Percentiles rank a stretch among this genome's conserved stretches.
phyloP scores from a whole-genome alignment of 1,284 basidiomycete species.

The Ustilago cynodontis region DNA sequence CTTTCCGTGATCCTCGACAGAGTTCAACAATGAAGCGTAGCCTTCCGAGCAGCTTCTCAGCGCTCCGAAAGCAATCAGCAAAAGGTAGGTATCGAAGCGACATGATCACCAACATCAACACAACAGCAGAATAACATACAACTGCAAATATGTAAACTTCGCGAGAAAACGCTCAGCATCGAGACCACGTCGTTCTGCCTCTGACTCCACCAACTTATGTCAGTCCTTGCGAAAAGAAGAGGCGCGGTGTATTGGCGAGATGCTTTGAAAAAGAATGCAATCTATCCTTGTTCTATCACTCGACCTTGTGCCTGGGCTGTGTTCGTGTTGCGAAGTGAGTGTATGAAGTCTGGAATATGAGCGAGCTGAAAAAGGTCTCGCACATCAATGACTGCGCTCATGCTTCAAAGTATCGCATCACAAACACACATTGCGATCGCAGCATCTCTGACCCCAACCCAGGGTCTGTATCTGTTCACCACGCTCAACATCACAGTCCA shows the following conservation, averaged over 20 bases:
- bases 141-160: background rate
- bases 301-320: too few relatives aligned
- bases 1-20: background rate
- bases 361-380: too few relatives aligned
- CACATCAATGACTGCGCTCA: too few relatives aligned
- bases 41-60: background rate
- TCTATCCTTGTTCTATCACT: background rate
- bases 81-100: constrained; percentile 15
- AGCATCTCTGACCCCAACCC: too few relatives aligned
- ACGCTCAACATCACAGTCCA: too few relatives aligned
- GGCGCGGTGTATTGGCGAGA: constrained; percentile 1
- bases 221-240: background rate
- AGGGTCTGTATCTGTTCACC: too few relatives aligned
- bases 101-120: too few relatives aligned
- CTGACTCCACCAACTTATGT: background rate
- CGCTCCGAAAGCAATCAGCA: background rate
- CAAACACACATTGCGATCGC: too few relatives aligned
- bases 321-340: background rate
- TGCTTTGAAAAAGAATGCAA: background rate
- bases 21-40: background rate
- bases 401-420: too few relatives aligned
- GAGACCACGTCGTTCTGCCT: background rate
- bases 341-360: too few relatives aligned
- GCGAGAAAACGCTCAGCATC: background rate
- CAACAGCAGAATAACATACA: background rate